phyloP scores from a whole-genome alignment of 495 filamentous ascomycete genomes.

The Opeltia flavorubescens region DNA sequence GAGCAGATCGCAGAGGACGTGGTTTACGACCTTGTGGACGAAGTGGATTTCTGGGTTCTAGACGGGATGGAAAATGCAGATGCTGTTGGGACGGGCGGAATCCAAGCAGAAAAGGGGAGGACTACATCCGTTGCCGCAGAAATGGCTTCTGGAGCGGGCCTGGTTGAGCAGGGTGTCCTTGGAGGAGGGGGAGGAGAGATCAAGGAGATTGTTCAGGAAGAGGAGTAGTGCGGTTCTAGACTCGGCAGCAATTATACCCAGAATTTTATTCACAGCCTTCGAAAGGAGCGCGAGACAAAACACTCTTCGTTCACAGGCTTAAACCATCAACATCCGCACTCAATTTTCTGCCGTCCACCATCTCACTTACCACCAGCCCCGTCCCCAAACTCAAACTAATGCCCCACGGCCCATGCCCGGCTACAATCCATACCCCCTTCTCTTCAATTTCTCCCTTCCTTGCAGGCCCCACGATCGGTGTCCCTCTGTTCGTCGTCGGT shows the following conservation, averaged over 20 bases:
- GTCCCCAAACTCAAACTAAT: slow-evolving; percentile 49
- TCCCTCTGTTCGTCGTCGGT: slow-evolving; percentile 47
- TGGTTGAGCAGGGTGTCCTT: background rate
- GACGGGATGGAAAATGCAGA: slow-evolving; percentile 5
- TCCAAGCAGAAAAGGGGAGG: slow-evolving; percentile 6
- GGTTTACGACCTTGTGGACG: slow-evolving; percentile 74
- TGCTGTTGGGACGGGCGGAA: background rate
- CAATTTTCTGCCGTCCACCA: slow-evolving; percentile 37
- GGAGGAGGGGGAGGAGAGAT: slow-evolving; percentile 6
- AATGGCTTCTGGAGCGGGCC: background rate
- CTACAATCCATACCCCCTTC: slow-evolving; percentile 55
- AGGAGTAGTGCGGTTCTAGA: slow-evolving; percentile 2
- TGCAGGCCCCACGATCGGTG: slow-evolving; percentile 43
- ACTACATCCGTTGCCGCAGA: background rate
- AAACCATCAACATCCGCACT: slow-evolving; percentile 37
- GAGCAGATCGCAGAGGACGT: slow-evolving; percentile 96
- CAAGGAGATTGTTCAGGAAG: slow-evolving; percentile 12
- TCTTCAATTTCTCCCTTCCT: slow-evolving; percentile 29
- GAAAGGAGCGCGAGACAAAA: too few relatives aligned
- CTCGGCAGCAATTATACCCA: too few relatives aligned
- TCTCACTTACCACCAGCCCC: slow-evolving; percentile 49
- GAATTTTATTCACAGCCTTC: too few relatives aligned
- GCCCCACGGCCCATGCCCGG: slow-evolving; percentile 66
- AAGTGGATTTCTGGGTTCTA: slow-evolving; percentile 16
- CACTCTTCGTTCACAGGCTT: slow-evolving; percentile 7